Percentiles rank a stretch among this genome's conserved stretches.
phyloP scores from a whole-genome alignment of 768 basidiomycete species.

The Floccularia luteovirens region DNA sequence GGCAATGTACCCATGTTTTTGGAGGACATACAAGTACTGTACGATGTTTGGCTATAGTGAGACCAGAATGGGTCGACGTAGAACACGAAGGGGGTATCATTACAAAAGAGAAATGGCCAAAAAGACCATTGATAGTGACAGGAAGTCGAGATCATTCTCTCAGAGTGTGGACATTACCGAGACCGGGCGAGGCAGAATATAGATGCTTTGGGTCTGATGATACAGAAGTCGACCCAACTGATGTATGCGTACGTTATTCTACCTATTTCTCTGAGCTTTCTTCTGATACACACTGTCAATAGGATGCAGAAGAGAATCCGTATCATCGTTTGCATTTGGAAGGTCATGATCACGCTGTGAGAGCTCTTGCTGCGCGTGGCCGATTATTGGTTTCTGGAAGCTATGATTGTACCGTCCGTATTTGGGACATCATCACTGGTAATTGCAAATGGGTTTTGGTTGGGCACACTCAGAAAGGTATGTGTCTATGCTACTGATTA shows the following conservation, averaged over 20 bases:
- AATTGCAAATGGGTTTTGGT: slow-evolving; percentile 71
- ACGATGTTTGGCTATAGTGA: slow-evolving; percentile 91
- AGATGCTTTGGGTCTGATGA: slow-evolving; percentile 56
- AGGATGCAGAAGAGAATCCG: slow-evolving; percentile 75
- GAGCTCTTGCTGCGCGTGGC: slow-evolving; percentile 88
- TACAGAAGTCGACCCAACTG: slow-evolving; percentile 40
- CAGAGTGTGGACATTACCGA: slow-evolving; percentile 48
- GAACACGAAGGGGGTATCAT: slow-evolving; percentile 56
- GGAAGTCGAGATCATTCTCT: slow-evolving; percentile 67
- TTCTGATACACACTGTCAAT: slow-evolving; percentile 6
- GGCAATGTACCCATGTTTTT: slow-evolving; percentile 86
- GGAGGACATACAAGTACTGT: slow-evolving; percentile 96
- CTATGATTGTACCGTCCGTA: slow-evolving; percentile 90
- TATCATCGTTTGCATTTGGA: slow-evolving; percentile 80
- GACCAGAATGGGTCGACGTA: slow-evolving; percentile 80
- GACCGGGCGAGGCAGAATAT: slow-evolving; percentile 70
- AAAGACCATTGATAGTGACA: slow-evolving; percentile 65
- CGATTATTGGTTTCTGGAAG: slow-evolving; percentile 90
- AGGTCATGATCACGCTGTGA: slow-evolving; percentile 89
- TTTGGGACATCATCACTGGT: slow-evolving; percentile 91
- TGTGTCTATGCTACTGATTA: slow-evolving; percentile 5
- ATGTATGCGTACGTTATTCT: slow-evolving; percentile 19
- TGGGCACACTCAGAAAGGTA: slow-evolving; percentile 92
- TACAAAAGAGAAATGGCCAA: slow-evolving; percentile 61
- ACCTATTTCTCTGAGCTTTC: background rate